Conservation (phyloP, 2,329 filamentous ascomycete genomes). For the Chrysosporium queenslandicum region DNA sequence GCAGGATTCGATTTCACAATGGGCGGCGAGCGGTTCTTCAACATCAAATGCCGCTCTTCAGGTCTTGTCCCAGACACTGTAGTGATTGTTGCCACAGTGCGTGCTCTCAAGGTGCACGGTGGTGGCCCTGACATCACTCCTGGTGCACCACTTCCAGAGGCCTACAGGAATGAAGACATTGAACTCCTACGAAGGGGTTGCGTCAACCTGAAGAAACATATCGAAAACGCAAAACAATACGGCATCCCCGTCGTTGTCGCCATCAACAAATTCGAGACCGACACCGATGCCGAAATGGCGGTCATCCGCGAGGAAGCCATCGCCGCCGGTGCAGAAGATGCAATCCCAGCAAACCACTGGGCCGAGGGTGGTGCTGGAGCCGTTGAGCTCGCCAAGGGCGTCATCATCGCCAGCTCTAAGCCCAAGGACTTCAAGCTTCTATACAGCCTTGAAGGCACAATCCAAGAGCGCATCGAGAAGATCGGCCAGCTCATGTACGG, state of each 20-base stretch:
- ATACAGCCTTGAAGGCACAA: constrained; percentile 66
- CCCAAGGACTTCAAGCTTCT: constrained; percentile 80
- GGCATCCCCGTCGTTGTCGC: constrained; percentile 92
- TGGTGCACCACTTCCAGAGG: constrained; percentile 70
- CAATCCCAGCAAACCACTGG: constrained; percentile 92
- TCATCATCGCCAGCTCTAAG: constrained; percentile 72
- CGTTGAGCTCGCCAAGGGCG: constrained; percentile 74
- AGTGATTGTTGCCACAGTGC: constrained; percentile 88
- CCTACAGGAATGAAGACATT: constrained; percentile 88
- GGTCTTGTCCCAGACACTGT: constrained; percentile 87
- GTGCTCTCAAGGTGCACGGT: constrained; percentile 92
- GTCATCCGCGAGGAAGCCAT: constrained; percentile 85
- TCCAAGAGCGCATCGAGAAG: constrained; percentile 80
- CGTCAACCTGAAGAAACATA: constrained; percentile 91
- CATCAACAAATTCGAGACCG: constrained; percentile 92
- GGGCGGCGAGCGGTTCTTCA: constrained; percentile 99
- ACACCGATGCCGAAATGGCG: constrained; percentile 83
- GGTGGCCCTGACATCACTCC: constrained; percentile 89
- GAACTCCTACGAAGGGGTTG: constrained; percentile 84
- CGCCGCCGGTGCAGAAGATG: constrained; percentile 84
- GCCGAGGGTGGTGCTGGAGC: constrained; percentile 88
- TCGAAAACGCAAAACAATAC: constrained; percentile 77
- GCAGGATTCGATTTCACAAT: constrained; percentile 99
- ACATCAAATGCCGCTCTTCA: constrained; percentile 97
- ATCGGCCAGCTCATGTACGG: constrained; percentile 95